Percentiles rank a stretch among this genome's conserved stretches.
phyloP scores from a whole-genome alignment of 768 basidiomycete species.

The Amanita subjunquillea region DNA sequence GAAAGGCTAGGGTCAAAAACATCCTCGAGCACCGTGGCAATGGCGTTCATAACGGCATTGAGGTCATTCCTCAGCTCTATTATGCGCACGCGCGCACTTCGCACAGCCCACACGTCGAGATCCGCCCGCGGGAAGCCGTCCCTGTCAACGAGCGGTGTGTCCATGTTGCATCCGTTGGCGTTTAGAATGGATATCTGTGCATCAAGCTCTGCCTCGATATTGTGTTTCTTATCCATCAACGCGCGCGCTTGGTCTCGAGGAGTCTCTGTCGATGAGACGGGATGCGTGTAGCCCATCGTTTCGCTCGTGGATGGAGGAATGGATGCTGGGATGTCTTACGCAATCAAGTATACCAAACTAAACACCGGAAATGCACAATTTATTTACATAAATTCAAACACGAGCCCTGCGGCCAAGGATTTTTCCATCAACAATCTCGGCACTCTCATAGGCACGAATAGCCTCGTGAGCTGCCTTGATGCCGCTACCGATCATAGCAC shows the following conservation, averaged over 20 bases:
- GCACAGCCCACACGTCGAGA: slow-evolving; percentile 75
- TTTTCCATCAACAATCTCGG: slow-evolving; percentile 43
- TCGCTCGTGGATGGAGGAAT: neutral
- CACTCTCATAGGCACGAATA: slow-evolving; percentile 37
- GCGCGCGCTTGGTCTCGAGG: slow-evolving; percentile 49
- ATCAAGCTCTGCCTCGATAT: slow-evolving; percentile 63
- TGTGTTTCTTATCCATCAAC: slow-evolving; percentile 60
- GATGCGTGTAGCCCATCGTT: slow-evolving; percentile 36
- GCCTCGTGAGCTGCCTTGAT: slow-evolving; percentile 64
- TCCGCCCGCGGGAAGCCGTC: slow-evolving; percentile 89
- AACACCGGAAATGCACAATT: too few relatives aligned
- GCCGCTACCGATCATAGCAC: slow-evolving; percentile 72
- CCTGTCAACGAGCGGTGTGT: slow-evolving; percentile 67
- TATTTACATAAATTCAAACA: neutral
- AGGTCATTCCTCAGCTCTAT: slow-evolving; percentile 78
- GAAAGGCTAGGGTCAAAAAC: slow-evolving; percentile 47
- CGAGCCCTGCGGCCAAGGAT: slow-evolving; percentile 29
- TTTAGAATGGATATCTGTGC: slow-evolving; percentile 51
- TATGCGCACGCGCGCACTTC: slow-evolving; percentile 66
- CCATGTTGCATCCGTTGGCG: slow-evolving; percentile 53
- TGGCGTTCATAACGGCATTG: slow-evolving; percentile 47
- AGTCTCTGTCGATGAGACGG: slow-evolving; percentile 23
- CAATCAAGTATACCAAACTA: neutral
- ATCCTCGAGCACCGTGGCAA: slow-evolving; percentile 57
- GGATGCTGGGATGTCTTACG: neutral